phyloP scores from a whole-genome alignment of 1,139 yeast species.

The Debaryomyces fabryi region DNA sequence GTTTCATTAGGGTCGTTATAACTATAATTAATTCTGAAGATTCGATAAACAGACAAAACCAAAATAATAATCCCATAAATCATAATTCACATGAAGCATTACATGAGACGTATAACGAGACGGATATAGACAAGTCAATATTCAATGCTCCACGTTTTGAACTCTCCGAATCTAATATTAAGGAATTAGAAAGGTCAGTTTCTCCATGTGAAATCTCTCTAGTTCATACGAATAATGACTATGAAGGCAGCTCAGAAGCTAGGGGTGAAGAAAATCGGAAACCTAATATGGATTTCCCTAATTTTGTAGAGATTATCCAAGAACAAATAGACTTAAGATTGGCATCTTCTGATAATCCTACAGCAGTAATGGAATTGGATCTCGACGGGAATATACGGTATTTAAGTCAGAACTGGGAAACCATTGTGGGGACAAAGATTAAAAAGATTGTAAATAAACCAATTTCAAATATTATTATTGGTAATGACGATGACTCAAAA shows the following conservation, averaged over 20 bases:
- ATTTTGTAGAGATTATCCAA: slow-evolving; percentile 29
- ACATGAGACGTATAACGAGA: neutral
- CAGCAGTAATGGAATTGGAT: slow-evolving; percentile 85
- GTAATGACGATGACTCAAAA: slow-evolving; percentile 60
- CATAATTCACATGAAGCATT: slow-evolving; percentile 8
- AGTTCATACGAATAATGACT: slow-evolving; percentile 8
- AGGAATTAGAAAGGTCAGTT: slow-evolving; percentile 33
- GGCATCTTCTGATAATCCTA: slow-evolving; percentile 71
- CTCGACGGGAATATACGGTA: slow-evolving; percentile 77
- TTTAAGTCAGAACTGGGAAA: slow-evolving; percentile 76
- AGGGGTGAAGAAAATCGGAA: slow-evolving; percentile 4
- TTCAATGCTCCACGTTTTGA: slow-evolving; percentile 31
- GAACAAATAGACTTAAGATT: slow-evolving; percentile 50
- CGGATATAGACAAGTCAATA: slow-evolving; percentile 4
- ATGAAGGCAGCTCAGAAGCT: neutral
- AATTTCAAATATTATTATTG: slow-evolving; percentile 66
- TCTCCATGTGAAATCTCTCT: slow-evolving; percentile 28
- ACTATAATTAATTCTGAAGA: neutral
- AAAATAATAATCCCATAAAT: slow-evolving; percentile 8
- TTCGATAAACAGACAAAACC: neutral
- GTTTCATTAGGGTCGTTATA: neutral
- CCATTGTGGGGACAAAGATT: slow-evolving; percentile 67
- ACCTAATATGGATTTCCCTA: slow-evolving; percentile 14
- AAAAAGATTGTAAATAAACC: slow-evolving; percentile 59
- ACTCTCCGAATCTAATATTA: slow-evolving; percentile 22